Percentiles rank a stretch among this genome's conserved stretches.
These are phyloP conservation scores for Solanum tarapatanum DNA, from an alignment of 257 asterid species.

Conservation along the genomic window DNA sequence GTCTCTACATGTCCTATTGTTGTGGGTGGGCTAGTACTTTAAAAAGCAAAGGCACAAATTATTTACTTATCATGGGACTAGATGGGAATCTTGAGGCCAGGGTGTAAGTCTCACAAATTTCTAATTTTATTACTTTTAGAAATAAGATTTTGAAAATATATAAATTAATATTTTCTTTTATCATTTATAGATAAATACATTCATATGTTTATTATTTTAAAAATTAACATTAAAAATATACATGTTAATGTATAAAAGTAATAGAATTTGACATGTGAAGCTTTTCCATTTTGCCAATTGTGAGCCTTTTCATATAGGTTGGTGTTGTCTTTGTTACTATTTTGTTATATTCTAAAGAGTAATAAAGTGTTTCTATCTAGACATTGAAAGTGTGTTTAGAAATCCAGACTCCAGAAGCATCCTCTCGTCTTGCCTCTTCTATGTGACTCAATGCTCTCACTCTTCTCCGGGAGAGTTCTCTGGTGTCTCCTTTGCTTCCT, in stretches of 20 bases:
- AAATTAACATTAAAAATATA: not conserved
- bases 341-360: not conserved
- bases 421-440: not conserved
- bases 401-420: not conserved
- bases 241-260: not conserved
- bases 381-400: not conserved
- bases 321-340: not conserved
- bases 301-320: not conserved
- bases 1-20: not conserved
- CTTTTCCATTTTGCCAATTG: not conserved
- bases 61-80: not conserved
- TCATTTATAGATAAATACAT: not conserved
- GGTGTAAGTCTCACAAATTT: not conserved
- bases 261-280: not conserved
- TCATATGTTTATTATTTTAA: not conserved
- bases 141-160: not conserved
- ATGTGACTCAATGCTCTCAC: not conserved
- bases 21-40: not conserved
- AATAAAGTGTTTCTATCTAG: not conserved
- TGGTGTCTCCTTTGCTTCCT: not conserved
- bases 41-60: not conserved
- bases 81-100: not conserved
- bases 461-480: not conserved
- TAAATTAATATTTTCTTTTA: not conserved
- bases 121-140: not conserved